A percentile compares a stretch with the other conserved stretches of the same genome.
These are phyloP conservation scores for Teunomyces barrocoloradensis DNA, from an alignment of 805 yeast species.

Conservation along the genomic window DNA sequence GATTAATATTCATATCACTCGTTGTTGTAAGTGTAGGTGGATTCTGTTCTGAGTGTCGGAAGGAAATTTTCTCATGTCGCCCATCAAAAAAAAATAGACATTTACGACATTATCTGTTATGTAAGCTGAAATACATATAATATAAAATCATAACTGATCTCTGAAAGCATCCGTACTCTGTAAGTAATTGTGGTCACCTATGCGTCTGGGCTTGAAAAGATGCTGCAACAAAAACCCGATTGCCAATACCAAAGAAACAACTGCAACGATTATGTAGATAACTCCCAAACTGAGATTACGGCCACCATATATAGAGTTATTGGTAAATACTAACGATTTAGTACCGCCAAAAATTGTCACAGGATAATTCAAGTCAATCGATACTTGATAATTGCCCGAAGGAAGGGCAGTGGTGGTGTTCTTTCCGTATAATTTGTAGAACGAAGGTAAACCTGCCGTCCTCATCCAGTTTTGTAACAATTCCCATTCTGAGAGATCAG, in stretches of 20 bases:
- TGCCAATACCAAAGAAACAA: constrained; percentile 67
- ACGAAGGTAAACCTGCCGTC: constrained; percentile 89
- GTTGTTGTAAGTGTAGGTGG: neutral
- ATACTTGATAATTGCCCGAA: constrained; percentile 68
- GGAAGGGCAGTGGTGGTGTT: constrained; percentile 57
- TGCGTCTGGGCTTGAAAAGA: constrained; percentile 75
- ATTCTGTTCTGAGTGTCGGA: neutral
- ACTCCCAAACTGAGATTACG: constrained; percentile 81
- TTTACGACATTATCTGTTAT: constrained; percentile 1
- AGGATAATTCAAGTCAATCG: constrained; percentile 76
- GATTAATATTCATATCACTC: constrained; percentile 36
- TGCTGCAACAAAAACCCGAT: constrained; percentile 77
- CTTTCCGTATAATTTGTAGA: constrained; percentile 77
- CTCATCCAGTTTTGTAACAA: constrained; percentile 97
- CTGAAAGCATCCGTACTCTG: constrained; percentile 24
- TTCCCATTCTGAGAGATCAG: constrained; percentile 74
- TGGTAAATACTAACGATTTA: constrained; percentile 76
- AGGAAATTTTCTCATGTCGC: constrained; percentile 3
- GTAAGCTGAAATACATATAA: neutral
- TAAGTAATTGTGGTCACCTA: constrained; percentile 73
- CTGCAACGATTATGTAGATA: constrained; percentile 82
- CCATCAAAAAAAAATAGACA: neutral
- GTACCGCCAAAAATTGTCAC: constrained; percentile 84
- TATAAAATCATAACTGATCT: constrained; percentile 22
- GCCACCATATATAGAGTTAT: constrained; percentile 84